phyloP scores from a whole-genome alignment of 305 asterid genomes.

The Solanum hybrid region DNA sequence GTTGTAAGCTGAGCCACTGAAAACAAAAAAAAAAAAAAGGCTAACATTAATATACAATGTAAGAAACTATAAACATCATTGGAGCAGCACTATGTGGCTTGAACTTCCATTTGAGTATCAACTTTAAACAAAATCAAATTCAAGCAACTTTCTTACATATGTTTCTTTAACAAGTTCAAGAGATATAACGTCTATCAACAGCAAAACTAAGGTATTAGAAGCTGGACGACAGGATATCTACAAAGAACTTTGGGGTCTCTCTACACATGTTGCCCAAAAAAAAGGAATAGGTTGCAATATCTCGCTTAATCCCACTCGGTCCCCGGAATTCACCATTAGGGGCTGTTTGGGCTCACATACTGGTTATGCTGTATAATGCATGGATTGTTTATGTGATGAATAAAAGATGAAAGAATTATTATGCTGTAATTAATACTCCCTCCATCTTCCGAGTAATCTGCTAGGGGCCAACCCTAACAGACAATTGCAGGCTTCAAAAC shows the following conservation, averaged over 20 bases:
- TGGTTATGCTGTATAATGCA: neutral
- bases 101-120: neutral
- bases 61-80: neutral
- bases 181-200: neutral
- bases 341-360: neutral
- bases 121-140: neutral
- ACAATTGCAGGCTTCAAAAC: neutral
- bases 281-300: neutral
- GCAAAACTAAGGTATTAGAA: neutral
- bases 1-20: constrained; percentile 87
- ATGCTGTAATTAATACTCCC: neutral
- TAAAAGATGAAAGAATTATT: neutral
- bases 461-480: neutral
- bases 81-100: neutral
- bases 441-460: neutral
- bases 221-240: neutral
- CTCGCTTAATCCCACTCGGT: neutral
- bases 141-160: neutral
- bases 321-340: neutral
- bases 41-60: neutral
- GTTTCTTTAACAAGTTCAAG: neutral
- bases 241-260: neutral
- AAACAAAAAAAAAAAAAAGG: neutral
- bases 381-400: neutral
- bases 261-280: neutral